Conservation (phyloP, 179 eudicot species). For the Sideroxylon spinosum region DNA sequence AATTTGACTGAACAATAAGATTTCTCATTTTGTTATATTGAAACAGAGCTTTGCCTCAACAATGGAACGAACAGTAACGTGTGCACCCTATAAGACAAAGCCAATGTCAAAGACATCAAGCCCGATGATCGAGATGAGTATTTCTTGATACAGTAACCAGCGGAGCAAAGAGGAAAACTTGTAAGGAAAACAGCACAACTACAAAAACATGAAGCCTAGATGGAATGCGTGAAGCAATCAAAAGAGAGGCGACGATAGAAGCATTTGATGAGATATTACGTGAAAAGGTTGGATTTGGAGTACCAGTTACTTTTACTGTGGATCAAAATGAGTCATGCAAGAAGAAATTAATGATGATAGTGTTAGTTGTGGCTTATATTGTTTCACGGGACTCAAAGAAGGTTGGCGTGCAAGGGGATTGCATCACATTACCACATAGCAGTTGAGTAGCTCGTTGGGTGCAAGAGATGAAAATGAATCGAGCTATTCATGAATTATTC, state of each 20-base stretch:
- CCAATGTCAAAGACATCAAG: conserved; percentile 53
- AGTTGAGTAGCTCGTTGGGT: too few species aligned
- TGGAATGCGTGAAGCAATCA: conserved; percentile 90
- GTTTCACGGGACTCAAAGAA: too few species aligned
- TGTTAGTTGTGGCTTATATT: too few species aligned
- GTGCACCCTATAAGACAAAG: conserved; percentile 48
- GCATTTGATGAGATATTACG: conserved; percentile 80
- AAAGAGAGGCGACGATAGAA: conserved; percentile 86
- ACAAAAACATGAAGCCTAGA: conserved; percentile 86
- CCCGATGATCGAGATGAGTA: conserved; percentile 51
- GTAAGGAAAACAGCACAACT: conserved; percentile 71
- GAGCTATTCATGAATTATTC: too few species aligned
- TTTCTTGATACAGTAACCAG: conserved; percentile 68
- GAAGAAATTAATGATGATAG: conserved; percentile 54
- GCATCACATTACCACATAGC: too few species aligned
- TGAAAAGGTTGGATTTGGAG: conserved; percentile 45
- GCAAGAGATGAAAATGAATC: too few species aligned
- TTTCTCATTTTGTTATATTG: conserved; percentile 57
- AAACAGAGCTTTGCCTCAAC: conserved; percentile 85
- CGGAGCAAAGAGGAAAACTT: conserved; percentile 88
- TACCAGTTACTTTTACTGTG: conserved; percentile 57
- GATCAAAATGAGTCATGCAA: conserved; percentile 72
- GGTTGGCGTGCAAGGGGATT: too few species aligned
- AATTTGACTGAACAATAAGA: too few species aligned
- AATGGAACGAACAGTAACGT: conserved; percentile 54